Evolutionary conservation across 208 protist species (phyloP).

Genomic region (Balamuthia mandrillaris): DNA sequence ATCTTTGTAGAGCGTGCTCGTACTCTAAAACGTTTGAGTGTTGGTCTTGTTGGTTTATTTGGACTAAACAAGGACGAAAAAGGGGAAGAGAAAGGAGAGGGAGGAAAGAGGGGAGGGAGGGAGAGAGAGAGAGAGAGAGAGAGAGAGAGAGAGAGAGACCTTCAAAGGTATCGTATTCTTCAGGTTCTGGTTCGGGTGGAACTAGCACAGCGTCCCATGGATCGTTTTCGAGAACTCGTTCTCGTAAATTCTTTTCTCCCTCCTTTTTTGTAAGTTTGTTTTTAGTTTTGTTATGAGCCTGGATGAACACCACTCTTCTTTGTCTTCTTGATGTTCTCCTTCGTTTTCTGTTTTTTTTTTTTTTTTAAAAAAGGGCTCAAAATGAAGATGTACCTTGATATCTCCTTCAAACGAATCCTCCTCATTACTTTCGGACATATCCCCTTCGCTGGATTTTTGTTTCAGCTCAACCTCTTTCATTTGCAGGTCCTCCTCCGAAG

Average conservation of each 20-base stretch:
- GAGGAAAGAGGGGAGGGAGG: neutral
- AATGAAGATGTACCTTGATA: too few species aligned
- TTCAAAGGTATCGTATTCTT: constrained; percentile 34
- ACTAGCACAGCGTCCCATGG: constrained; percentile 25
- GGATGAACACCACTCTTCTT: neutral
- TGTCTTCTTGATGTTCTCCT: neutral
- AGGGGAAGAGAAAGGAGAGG: neutral
- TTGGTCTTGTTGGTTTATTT: neutral
- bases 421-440: too few species aligned
- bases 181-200: constrained; percentile 25
- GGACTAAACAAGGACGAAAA: neutral
- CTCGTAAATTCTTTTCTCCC: neutral
- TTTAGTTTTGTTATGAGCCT: neutral
- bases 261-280: neutral
- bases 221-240: neutral
- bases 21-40: neutral
- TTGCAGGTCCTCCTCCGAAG: too few species aligned
- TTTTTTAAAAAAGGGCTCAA: neutral
- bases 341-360: neutral
- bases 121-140: neutral
- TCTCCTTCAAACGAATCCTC: too few species aligned
- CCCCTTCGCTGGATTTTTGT: too few species aligned
- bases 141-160: neutral
- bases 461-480: too few species aligned
- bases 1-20: constrained; percentile 8